A percentile compares a stretch with the other conserved stretches of the same genome.
phyloP scores from a whole-genome alignment of 768 basidiomycete genomes.

The Rhizopogon vinicolor region DNA sequence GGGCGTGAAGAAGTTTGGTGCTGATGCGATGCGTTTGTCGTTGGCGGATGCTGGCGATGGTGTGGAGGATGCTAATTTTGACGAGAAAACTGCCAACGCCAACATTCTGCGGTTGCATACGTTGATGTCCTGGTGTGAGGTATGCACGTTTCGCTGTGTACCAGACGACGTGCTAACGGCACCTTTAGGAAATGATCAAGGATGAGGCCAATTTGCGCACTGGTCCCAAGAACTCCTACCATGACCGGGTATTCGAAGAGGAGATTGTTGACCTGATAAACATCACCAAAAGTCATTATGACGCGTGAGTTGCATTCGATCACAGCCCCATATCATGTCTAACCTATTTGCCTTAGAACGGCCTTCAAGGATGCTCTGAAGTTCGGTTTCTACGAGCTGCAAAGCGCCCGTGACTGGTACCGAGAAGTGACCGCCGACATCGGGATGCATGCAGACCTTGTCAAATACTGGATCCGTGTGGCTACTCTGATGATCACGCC shows the following conservation, averaged over 20 bases:
- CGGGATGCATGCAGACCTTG: conserved; percentile 89
- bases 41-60: conserved; percentile 98
- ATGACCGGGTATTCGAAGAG: conserved; percentile 87
- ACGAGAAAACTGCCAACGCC: conserved; percentile 96
- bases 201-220: conserved; percentile 67
- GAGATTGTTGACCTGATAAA: conserved; percentile 87
- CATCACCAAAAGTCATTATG: conserved; percentile 75
- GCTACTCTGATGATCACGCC: conserved; percentile 82
- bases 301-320: conserved; percentile 50
- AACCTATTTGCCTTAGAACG: conserved; percentile 44
- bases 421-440: conserved; percentile 85
- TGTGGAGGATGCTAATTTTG: conserved; percentile 98
- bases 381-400: conserved; percentile 93
- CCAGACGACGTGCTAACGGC: neutral
- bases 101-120: conserved; percentile 93
- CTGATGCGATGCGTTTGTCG: conserved; percentile 87
- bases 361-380: conserved; percentile 96
- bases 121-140: conserved; percentile 88
- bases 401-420: conserved; percentile 92
- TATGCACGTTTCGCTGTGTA: conserved; percentile 27
- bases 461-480: conserved; percentile 77
- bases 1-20: conserved; percentile 91
- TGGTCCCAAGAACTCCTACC: conserved; percentile 69
- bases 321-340: neutral
- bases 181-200: conserved; percentile 71